Evolutionary conservation across 306 rosid genomes (phyloP), one percentile per base, ranked within the genome.

Genomic region (Corylus americana): DNA sequence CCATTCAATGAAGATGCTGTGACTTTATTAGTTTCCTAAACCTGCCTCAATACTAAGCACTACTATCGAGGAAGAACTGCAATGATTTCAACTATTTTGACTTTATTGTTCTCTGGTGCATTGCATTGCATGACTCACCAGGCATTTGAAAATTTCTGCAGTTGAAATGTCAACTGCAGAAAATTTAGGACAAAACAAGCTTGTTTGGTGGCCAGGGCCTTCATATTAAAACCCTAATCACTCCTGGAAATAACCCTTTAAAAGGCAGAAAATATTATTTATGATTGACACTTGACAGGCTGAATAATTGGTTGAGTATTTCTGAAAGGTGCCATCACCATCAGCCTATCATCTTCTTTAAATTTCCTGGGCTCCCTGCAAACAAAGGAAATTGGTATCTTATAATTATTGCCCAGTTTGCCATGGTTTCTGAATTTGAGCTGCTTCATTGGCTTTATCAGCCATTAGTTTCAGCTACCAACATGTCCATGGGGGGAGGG

Each of bases 1-100:
- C 37, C 37, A 64, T 76, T 64, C 55, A 67, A 54, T 25, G 53
- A 18, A 77, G 64, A n/a, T 66, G 7, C 45, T 37, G 48, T 39
- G 49, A 37, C 49, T 44, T 66, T 13, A 17, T 35, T 66, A 11
- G 20, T 66, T 16, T 9, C 37, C 22, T 67, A 67, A 39, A 17
- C 18, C 14, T 67, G 22, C 7, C 50, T 18, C 18, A 11, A 31
- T n/a, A 42, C 48, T 20, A 39, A 35, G 48, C 48, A 64, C n/a
- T 64, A 7, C 22, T 47, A 2, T 64, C 70, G 7, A 67, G 51
- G 50, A n/a, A 42, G 72, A 67, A 39, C 8, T 17, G 13, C 27
- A 67, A 67, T 67, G 25, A 42, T 67, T 67, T 29, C n/a, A 29
- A 25, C 35, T 58, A 25, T 58, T 5, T 58, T 64, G 70, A 64